Conservation (phyloP, 1,139 yeast species). For the Saccharomyces hybrid region DNA sequence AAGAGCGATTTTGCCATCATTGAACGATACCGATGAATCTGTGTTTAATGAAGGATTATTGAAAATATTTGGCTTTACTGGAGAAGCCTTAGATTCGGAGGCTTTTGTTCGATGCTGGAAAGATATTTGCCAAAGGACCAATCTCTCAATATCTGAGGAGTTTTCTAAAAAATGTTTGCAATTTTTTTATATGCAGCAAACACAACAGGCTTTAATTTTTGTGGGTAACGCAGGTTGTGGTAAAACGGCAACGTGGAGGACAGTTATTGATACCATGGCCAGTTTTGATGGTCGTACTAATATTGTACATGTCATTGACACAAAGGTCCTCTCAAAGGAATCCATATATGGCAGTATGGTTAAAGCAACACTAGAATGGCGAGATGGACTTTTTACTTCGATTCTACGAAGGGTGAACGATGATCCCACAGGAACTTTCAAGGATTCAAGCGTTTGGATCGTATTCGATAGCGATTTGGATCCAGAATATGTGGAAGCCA, state of each 20-base stretch:
- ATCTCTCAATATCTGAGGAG: slow-evolving; percentile 23
- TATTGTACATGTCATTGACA: slow-evolving; percentile 49
- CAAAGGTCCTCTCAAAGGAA: slow-evolving; percentile 65
- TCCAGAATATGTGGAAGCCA: slow-evolving; percentile 88
- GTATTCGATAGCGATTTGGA: slow-evolving; percentile 91
- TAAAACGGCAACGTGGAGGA: slow-evolving; percentile 51
- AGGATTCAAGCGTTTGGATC: slow-evolving; percentile 58
- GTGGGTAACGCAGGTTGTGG: slow-evolving; percentile 78
- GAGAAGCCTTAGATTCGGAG: not conserved
- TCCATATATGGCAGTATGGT: slow-evolving; percentile 67
- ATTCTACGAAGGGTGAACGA: slow-evolving; percentile 54
- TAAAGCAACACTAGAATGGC: slow-evolving; percentile 80
- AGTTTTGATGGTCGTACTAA: slow-evolving; percentile 35
- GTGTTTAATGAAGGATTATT: not conserved
- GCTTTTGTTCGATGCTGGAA: not conserved
- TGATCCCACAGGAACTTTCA: slow-evolving; percentile 52
- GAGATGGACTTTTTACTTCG: slow-evolving; percentile 76
- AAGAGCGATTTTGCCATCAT: not conserved
- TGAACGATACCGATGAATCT: not conserved
- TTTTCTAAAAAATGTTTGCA: slow-evolving; percentile 60
- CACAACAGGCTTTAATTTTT: slow-evolving; percentile 74
- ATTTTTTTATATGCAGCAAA: slow-evolving; percentile 51
- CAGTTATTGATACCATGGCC: slow-evolving; percentile 43
- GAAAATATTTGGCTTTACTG: not conserved
- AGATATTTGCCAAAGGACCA: slow-evolving; percentile 1